These are phyloP conservation scores for Rhynchosporium agropyri DNA, from an alignment of 2,329 filamentous ascomycete genomes.

Conservation along the genomic window DNA sequence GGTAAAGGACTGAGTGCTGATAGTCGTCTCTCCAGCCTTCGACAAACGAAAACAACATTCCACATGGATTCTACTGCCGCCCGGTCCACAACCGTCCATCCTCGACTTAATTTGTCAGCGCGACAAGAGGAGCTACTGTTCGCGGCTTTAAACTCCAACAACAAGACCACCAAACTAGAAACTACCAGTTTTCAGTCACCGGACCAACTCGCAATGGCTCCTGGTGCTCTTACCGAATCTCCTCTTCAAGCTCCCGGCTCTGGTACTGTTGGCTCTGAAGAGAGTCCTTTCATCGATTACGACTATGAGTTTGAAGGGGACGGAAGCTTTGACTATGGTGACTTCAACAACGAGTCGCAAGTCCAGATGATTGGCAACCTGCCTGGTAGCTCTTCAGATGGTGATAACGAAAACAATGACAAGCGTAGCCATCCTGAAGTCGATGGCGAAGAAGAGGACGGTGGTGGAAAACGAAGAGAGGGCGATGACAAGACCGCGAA, in stretches of 20 bases:
- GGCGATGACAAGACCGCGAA: constrained; percentile 80
- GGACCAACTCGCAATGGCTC: constrained; percentile 50
- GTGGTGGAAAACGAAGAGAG: constrained; percentile 70
- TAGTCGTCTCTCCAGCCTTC: constrained; percentile 8
- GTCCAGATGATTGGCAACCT: constrained; percentile 77
- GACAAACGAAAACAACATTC: constrained; percentile 11
- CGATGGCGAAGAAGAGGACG: constrained; percentile 64
- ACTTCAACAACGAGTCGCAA: constrained; percentile 54
- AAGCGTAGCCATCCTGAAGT: constrained; percentile 76
- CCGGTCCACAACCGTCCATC: constrained; percentile 41
- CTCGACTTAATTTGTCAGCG: constrained; percentile 71
- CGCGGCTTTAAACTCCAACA: constrained; percentile 74
- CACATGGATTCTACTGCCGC: constrained; percentile 32
- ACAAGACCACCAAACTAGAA: constrained; percentile 32
- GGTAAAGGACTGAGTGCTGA: constrained; percentile 15
- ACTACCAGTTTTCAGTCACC: constrained; percentile 40
- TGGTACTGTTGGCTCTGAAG: constrained; percentile 60
- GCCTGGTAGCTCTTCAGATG: constrained; percentile 52
- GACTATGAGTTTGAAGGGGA: constrained; percentile 76
- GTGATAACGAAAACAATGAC: constrained; percentile 57
- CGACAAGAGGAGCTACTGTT: constrained; percentile 77
- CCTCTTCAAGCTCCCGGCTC: constrained; percentile 49
- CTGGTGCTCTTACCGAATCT: constrained; percentile 54
- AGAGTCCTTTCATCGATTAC: constrained; percentile 84
- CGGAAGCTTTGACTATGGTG: constrained; percentile 65